Conservation (phyloP, 345 rosid genomes). For the Eucalyptus polybractea region DNA sequence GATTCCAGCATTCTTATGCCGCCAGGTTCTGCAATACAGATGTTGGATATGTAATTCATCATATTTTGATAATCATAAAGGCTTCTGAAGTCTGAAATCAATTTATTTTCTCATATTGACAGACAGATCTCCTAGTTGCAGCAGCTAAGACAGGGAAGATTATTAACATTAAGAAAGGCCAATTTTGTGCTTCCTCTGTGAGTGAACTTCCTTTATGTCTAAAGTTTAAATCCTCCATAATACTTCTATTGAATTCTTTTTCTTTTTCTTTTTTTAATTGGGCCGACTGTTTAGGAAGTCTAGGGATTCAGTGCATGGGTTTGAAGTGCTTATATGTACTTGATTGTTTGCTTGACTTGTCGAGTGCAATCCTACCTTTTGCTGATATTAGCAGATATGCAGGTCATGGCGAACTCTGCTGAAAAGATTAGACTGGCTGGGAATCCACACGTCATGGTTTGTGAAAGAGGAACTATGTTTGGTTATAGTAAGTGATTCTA, state of each 20-base stretch:
- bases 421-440: slow-evolving; percentile 92
- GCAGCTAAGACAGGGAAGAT: slow-evolving; percentile 95
- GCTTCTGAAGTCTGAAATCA: not conserved
- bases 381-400: slow-evolving; percentile 4
- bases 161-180: slow-evolving; percentile 91
- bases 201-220: slow-evolving; percentile 6
- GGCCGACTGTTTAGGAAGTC: not conserved
- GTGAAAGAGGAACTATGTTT: slow-evolving; percentile 98
- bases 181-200: slow-evolving; percentile 88
- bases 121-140: slow-evolving; percentile 96
- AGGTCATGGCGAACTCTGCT: slow-evolving; percentile 88
- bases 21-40: slow-evolving; percentile 45
- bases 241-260: not conserved
- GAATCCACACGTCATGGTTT: slow-evolving; percentile 92
- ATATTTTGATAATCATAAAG: not conserved
- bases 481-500: slow-evolving; percentile 73
- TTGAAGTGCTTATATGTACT: not conserved
- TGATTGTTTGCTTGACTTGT: not conserved
- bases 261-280: not conserved
- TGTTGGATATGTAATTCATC: not conserved
- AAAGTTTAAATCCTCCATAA: not conserved
- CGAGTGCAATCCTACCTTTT: not conserved
- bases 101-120: slow-evolving; percentile 2
- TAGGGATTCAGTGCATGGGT: not conserved
- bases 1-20: slow-evolving; percentile 95